Conservation (phyloP, 179 eudicot genomes). For the Silene noctiflora region DNA sequence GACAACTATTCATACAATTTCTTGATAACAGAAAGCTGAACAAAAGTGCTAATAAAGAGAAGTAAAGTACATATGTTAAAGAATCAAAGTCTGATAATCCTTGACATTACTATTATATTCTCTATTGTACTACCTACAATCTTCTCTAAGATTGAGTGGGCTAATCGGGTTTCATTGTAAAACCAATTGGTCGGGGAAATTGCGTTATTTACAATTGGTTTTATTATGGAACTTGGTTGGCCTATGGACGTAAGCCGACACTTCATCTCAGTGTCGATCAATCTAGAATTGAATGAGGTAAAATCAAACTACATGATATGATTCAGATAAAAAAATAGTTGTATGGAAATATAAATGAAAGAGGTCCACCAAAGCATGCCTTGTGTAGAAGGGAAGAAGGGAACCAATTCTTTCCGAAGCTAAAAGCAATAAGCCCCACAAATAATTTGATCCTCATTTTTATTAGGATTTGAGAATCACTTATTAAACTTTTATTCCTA, state of each 20-base stretch:
- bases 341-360: slow-evolving; percentile 3
- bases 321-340: background rate
- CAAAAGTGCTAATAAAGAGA: slow-evolving; percentile 17
- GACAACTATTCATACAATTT: slow-evolving; percentile 18
- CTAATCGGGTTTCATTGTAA: too few species aligned
- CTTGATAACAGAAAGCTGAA: slow-evolving; percentile 16
- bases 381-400: slow-evolving; percentile 27
- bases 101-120: background rate
- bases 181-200: too few species aligned
- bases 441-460: slow-evolving; percentile 19
- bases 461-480: background rate
- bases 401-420: slow-evolving; percentile 28
- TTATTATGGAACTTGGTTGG: too few species aligned
- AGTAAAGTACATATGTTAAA: slow-evolving; percentile 20
- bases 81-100: background rate
- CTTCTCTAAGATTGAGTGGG: too few species aligned
- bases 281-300: background rate
- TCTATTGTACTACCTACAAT: too few species aligned
- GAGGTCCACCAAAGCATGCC: slow-evolving; percentile 27
- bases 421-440: slow-evolving; percentile 29
- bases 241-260: background rate
- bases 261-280: background rate
- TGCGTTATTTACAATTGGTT: too few species aligned
- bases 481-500: slow-evolving; percentile 10
- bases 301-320: background rate